These are phyloP conservation scores for Fistulinella cinereoalba DNA, from an alignment of 1,284 basidiomycete genomes.

Conservation along the genomic window DNA sequence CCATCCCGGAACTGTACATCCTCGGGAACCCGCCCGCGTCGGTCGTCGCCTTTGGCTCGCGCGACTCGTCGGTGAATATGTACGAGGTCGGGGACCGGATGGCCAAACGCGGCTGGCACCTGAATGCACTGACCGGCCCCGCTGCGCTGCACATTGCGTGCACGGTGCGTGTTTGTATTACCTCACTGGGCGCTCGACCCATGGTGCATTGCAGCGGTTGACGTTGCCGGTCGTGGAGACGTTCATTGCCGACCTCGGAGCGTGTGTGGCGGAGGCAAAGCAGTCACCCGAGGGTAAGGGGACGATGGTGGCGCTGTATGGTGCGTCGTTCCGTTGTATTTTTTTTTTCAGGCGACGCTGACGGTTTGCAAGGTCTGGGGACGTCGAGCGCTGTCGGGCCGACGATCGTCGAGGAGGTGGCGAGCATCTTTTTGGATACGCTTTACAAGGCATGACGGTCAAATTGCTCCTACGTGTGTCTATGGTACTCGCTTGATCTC, in stretches of 20 bases:
- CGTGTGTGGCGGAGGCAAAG: conserved; percentile 64
- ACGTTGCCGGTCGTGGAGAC: conserved; percentile 76
- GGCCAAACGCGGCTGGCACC: conserved; percentile 83
- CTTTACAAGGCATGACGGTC: conserved; percentile 76
- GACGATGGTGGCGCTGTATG: conserved; percentile 85
- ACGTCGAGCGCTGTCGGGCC: conserved; percentile 86
- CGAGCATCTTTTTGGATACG: conserved; percentile 78
- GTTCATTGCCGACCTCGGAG: conserved; percentile 82
- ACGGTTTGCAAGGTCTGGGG: conserved; percentile 65
- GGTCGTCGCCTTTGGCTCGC: conserved; percentile 85
- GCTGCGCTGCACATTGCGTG: conserved; percentile 91
- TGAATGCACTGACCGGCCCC: conserved; percentile 81
- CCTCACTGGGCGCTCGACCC: too few relatives aligned
- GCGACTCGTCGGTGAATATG: conserved; percentile 59
- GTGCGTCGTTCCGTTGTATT: conserved; percentile 43
- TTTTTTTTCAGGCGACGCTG: background rate
- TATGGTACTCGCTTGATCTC: too few relatives aligned
- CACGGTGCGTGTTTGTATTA: conserved; percentile 64
- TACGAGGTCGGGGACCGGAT: conserved; percentile 91
- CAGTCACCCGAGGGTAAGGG: conserved; percentile 60
- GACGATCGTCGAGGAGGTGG: conserved; percentile 83
- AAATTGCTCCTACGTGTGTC: too few relatives aligned
- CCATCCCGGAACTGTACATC: conserved; percentile 79
- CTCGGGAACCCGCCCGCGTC: conserved; percentile 89
- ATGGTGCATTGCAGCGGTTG: conserved; percentile 49